phyloP scores from a whole-genome alignment of 2,329 filamentous ascomycete species.

The Aspergillus nomiae region DNA sequence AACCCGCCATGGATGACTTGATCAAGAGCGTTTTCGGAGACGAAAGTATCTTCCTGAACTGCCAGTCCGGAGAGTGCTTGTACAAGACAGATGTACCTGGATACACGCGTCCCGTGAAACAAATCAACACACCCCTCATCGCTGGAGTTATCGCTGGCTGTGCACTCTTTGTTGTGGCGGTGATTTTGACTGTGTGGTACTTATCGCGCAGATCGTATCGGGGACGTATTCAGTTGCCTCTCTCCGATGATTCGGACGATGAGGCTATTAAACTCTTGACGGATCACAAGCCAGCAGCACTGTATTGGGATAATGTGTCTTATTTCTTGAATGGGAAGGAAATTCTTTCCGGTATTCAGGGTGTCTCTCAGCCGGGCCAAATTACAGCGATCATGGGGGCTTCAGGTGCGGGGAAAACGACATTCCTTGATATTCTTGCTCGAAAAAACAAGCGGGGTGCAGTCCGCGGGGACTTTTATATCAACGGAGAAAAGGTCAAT shows the following conservation, averaged over 20 bases:
- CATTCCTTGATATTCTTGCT: slow-evolving; percentile 92
- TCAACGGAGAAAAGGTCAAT: slow-evolving; percentile 88
- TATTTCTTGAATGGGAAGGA: slow-evolving; percentile 86
- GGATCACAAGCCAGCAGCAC: slow-evolving; percentile 85
- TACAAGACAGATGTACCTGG: slow-evolving; percentile 92
- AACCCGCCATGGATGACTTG: slow-evolving; percentile 88
- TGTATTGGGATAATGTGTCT: slow-evolving; percentile 85
- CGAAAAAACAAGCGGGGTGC: slow-evolving; percentile 93
- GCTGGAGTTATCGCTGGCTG: slow-evolving; percentile 87
- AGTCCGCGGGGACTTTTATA: slow-evolving; percentile 77
- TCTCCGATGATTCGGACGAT: slow-evolving; percentile 84
- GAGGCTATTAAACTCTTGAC: slow-evolving; percentile 83
- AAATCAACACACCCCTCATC: slow-evolving; percentile 95
- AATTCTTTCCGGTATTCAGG: slow-evolving; percentile 78
- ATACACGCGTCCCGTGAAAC: slow-evolving; percentile 83
- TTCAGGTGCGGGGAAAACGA: slow-evolving; percentile 95
- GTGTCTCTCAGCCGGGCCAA: slow-evolving; percentile 91
- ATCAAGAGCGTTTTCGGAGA: slow-evolving; percentile 91
- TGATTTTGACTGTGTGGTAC: slow-evolving; percentile 84
- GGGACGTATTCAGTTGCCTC: slow-evolving; percentile 70
- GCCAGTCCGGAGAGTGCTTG: slow-evolving; percentile 85
- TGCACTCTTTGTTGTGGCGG: slow-evolving; percentile 83
- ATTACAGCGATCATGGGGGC: slow-evolving; percentile 97
- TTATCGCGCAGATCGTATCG: slow-evolving; percentile 70
- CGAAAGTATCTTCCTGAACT: slow-evolving; percentile 79